These are phyloP conservation scores for Neocallimastix lanati DNA, from an alignment of 192 early-diverging fungal species.

Conservation along the genomic window DNA sequence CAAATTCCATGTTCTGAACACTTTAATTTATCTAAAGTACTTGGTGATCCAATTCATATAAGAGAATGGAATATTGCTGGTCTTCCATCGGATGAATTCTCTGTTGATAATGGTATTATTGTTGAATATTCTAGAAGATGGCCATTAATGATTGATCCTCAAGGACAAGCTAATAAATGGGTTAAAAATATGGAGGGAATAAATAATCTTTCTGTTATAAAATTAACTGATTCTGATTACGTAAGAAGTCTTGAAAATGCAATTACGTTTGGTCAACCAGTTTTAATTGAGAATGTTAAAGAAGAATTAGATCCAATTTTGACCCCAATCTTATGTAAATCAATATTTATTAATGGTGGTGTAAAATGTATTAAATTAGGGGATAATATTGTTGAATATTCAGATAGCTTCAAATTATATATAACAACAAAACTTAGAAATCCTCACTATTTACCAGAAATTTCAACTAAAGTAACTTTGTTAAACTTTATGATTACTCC, in stretches of 20 bases:
- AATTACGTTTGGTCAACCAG: constrained; percentile 38
- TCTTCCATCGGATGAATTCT: constrained; percentile 36
- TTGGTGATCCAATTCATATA: constrained; percentile 40
- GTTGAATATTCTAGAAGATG: constrained; percentile 33
- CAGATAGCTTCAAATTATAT: constrained; percentile 32
- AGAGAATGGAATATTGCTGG: constrained; percentile 43
- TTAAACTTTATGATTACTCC: constrained; percentile 57
- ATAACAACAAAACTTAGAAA: constrained; percentile 47
- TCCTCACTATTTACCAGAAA: constrained; percentile 44
- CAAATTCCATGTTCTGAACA: constrained; percentile 30
- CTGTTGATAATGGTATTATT: constrained; percentile 44
- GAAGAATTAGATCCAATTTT: constrained; percentile 47
- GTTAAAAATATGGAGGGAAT: constrained; percentile 49
- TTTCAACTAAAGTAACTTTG: constrained; percentile 38
- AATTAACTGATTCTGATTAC: constrained; percentile 31
- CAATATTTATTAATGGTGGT: constrained; percentile 41
- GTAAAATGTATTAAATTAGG: constrained; percentile 35
- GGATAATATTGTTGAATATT: constrained; percentile 44
- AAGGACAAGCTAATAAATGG: constrained; percentile 41
- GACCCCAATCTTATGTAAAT: constrained; percentile 38
- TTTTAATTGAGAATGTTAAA: constrained; percentile 45
- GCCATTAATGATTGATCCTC: constrained; percentile 50
- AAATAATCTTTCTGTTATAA: constrained; percentile 39
- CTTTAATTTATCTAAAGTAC: constrained; percentile 28
- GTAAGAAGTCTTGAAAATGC: constrained; percentile 39